These are phyloP conservation scores for Globisporangium emineosum DNA, from an alignment of 352 stramenopile species.

Conservation along the genomic window DNA sequence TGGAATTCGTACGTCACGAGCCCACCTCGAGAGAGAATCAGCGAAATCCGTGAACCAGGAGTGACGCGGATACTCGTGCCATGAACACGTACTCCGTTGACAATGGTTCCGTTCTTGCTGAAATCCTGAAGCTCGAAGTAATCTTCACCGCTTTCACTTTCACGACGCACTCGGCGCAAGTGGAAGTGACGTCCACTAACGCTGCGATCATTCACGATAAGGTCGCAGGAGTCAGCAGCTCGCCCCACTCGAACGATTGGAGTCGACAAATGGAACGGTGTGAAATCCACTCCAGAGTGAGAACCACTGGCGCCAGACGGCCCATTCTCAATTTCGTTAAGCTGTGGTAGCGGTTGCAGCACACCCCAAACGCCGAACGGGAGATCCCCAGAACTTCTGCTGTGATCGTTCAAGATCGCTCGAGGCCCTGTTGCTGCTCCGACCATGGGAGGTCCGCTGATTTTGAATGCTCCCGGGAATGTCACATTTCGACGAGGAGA, in stretches of 20 bases:
- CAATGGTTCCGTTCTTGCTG: constrained; percentile 88
- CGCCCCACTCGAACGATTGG: constrained; percentile 76
- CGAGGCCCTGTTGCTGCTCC: background rate
- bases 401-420: background rate
- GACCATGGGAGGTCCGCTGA: background rate
- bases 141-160: constrained; percentile 49
- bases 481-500: constrained; percentile 48
- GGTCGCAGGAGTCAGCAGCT: constrained; percentile 79
- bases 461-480: constrained; percentile 14
- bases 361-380: constrained; percentile 75
- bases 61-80: constrained; percentile 70
- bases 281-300: constrained; percentile 34
- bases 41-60: constrained; percentile 71
- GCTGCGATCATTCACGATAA: constrained; percentile 86
- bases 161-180: constrained; percentile 58
- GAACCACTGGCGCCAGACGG: constrained; percentile 14
- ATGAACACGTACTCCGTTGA: constrained; percentile 85
- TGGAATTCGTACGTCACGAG: constrained; percentile 88
- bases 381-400: constrained; percentile 23
- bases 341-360: constrained; percentile 58
- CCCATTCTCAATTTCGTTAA: constrained; percentile 63
- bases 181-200: constrained; percentile 86
- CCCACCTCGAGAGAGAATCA: constrained; percentile 81
- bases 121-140: constrained; percentile 86
- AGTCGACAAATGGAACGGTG: constrained; percentile 64